Percentiles rank a stretch among this genome's conserved stretches.
Evolutionary conservation across 139 green algal genomes (phyloP).

Genomic region (Closterium sp.): DNA sequence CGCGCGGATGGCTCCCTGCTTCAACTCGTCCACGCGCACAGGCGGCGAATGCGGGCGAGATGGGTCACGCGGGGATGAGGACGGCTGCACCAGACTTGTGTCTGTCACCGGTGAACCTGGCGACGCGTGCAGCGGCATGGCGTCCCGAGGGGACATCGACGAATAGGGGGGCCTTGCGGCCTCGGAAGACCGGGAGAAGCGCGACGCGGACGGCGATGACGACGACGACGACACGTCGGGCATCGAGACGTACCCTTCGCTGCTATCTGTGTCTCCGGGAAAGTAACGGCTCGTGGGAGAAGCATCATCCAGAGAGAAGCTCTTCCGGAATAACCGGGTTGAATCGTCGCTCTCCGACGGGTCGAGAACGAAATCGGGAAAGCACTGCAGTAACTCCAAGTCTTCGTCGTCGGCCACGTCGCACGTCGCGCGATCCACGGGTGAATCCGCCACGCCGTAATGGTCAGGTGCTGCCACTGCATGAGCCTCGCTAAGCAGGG

Average conservation of each 20-base stretch:
- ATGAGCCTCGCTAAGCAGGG: neutral
- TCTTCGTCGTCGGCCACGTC: neutral
- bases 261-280: neutral
- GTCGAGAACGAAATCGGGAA: neutral
- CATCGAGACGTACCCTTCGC: neutral
- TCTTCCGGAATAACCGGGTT: neutral
- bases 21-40: neutral
- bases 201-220: neutral
- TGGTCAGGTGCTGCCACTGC: neutral
- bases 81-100: neutral
- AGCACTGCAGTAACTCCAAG: neutral
- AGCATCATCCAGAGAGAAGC: neutral
- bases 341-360: neutral
- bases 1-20: neutral
- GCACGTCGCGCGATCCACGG: neutral
- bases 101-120: neutral
- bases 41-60: neutral
- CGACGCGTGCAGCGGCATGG: neutral
- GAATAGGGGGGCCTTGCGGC: neutral
- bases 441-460: neutral
- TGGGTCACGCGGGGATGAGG: neutral
- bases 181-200: neutral
- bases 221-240: neutral
- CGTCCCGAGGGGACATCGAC: neutral
- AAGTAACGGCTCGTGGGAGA: neutral